Evolutionary conservation across 164 flowering plant genomes (phyloP).

Genomic region (Umbellularia californica): DNA sequence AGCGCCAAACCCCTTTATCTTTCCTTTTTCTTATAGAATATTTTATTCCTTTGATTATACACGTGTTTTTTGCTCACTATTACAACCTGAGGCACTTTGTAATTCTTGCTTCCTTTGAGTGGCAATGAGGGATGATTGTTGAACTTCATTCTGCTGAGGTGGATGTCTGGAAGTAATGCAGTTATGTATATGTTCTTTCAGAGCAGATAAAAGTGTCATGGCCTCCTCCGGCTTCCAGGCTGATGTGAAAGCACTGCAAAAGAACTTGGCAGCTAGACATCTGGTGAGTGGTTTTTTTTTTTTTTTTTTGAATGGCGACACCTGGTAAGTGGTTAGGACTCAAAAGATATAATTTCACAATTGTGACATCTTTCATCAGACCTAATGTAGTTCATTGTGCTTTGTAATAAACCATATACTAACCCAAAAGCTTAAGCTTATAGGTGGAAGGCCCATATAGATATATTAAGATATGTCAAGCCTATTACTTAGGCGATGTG

Average conservation of each 20-base stretch:
- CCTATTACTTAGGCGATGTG: no score
- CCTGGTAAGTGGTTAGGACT: constrained; percentile 43
- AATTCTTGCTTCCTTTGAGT: not conserved
- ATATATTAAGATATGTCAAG: no score
- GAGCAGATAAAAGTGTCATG: constrained; percentile 75
- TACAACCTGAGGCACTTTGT: not conserved
- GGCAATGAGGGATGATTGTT: not conserved
- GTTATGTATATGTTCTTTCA: constrained; percentile 27
- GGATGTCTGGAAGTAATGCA: not conserved
- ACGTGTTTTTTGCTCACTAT: not conserved
- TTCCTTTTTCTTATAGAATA: no score
- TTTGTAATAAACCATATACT: no score
- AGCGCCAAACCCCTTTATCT: no score
- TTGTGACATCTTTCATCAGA: not conserved
- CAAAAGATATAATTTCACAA: not conserved
- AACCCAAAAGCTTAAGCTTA: no score
- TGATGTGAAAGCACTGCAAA: constrained; percentile 89
- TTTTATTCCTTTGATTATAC: not conserved
- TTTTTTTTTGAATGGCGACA: constrained; percentile 25
- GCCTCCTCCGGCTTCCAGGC: constrained; percentile 99
- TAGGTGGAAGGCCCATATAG: no score
- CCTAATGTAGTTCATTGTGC: not conserved
- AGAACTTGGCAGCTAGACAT: constrained; percentile 79
- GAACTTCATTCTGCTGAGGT: not conserved
- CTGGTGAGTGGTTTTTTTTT: constrained; percentile 41